Evolutionary conservation across 2,329 filamentous ascomycete genomes (phyloP).

Genomic region (Calonectria ilicicola): DNA sequence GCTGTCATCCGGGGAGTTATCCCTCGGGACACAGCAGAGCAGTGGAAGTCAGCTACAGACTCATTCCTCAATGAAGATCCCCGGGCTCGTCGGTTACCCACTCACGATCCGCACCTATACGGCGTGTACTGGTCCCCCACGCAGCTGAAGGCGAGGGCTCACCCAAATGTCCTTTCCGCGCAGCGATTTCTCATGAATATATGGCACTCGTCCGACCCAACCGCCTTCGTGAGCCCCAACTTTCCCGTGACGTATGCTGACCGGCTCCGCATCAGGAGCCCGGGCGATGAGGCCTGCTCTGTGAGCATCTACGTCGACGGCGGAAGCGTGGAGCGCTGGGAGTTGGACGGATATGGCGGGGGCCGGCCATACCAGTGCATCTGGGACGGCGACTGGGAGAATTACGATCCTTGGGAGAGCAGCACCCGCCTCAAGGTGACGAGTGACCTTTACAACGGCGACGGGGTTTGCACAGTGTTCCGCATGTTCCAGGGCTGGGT

Average conservation of each 20-base stretch:
- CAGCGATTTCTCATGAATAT: constrained; percentile 62
- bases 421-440: constrained; percentile 72
- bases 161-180: constrained; percentile 52
- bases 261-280: constrained; percentile 63
- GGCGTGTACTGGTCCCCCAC: constrained; percentile 56
- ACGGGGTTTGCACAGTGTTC: constrained; percentile 79
- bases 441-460: constrained; percentile 78
- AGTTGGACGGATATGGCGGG: constrained; percentile 69
- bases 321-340: constrained; percentile 76
- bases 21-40: constrained; percentile 38
- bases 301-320: constrained; percentile 72
- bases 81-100: constrained; percentile 45
- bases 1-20: constrained; percentile 49
- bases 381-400: constrained; percentile 77
- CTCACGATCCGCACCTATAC: constrained; percentile 47
- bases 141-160: constrained; percentile 54
- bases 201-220: constrained; percentile 50
- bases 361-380: constrained; percentile 74
- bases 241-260: constrained; percentile 72
- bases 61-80: constrained; percentile 66
- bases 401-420: constrained; percentile 81
- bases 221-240: constrained; percentile 55
- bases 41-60: constrained; percentile 64
- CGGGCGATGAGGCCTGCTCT: constrained; percentile 66
- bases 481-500: constrained; percentile 86